Percentiles rank a stretch among this genome's conserved stretches.
Conservation (phyloP, 2,329 filamentous ascomycete genomes). For the Ceratocystis harringtonii region DNA sequence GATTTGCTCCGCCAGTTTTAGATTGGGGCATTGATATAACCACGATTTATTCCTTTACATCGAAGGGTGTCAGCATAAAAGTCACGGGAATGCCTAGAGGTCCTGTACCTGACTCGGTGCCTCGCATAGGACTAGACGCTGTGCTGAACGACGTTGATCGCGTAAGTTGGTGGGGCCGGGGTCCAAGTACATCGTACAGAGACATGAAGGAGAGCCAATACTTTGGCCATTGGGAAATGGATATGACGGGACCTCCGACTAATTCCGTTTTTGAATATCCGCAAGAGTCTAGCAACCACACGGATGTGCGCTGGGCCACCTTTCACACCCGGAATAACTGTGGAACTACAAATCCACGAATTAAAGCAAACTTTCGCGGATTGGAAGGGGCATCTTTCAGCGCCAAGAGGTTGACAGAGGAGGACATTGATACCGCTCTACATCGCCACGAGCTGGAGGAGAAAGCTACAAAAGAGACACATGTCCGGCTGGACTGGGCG, state of each 20-base stretch:
- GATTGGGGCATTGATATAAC: slow-evolving; percentile 41
- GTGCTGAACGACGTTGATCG: slow-evolving; percentile 25
- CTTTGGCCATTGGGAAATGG: slow-evolving; percentile 37
- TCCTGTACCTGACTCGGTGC: slow-evolving; percentile 37
- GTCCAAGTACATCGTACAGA: slow-evolving; percentile 49
- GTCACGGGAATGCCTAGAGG: slow-evolving; percentile 35
- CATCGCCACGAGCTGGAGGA: slow-evolving; percentile 47
- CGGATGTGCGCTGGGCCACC: slow-evolving; percentile 46
- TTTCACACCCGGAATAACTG: not conserved
- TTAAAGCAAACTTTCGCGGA: slow-evolving; percentile 33
- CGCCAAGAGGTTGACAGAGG: slow-evolving; percentile 38
- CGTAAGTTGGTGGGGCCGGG: slow-evolving; percentile 51
- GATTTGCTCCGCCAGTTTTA: slow-evolving; percentile 47
- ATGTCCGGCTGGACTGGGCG: slow-evolving; percentile 44
- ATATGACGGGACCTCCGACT: slow-evolving; percentile 28
- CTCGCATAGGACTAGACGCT: slow-evolving; percentile 46
- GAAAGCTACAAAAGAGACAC: slow-evolving; percentile 33
- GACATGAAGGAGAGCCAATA: slow-evolving; percentile 49
- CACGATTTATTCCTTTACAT: slow-evolving; percentile 40
- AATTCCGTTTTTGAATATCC: slow-evolving; percentile 51
- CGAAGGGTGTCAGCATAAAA: slow-evolving; percentile 34
- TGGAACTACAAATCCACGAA: not conserved
- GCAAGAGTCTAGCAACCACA: slow-evolving; percentile 51
- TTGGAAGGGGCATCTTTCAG: slow-evolving; percentile 40
- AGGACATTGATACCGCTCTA: slow-evolving; percentile 36